These are phyloP conservation scores for Besnoitia besnoiti DNA, from an alignment of 169 alveolate genomes.

Conservation along the genomic window DNA sequence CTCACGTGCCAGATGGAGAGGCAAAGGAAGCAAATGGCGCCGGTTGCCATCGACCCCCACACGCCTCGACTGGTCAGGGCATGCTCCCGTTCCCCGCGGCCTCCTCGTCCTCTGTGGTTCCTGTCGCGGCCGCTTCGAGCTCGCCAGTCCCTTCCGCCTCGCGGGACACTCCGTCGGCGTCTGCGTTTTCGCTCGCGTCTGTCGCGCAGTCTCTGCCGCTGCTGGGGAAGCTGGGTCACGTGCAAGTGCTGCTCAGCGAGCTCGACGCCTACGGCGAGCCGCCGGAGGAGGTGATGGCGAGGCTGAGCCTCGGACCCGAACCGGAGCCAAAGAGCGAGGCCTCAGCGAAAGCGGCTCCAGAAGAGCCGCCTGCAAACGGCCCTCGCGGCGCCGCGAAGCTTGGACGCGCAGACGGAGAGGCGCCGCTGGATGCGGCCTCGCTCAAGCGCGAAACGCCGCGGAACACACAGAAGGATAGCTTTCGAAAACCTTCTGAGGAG, in stretches of 20 bases:
- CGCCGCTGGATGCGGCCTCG: no score
- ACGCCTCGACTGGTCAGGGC: neutral
- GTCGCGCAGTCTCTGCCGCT: neutral
- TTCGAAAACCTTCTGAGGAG: no score
- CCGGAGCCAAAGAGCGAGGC: neutral
- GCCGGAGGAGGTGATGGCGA: neutral
- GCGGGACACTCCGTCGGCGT: neutral
- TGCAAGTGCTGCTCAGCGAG: constrained; percentile 1
- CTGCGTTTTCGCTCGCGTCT: neutral
- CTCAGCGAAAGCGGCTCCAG: constrained; percentile 13
- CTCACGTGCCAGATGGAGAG: no score
- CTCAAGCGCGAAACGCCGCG: no score
- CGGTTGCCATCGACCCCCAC: neutral
- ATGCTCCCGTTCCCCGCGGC: neutral
- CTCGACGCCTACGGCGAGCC: neutral
- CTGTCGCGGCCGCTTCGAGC: neutral
- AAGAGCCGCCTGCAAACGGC: neutral
- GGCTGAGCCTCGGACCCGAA: neutral
- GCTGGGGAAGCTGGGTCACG: neutral
- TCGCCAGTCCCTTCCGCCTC: neutral
- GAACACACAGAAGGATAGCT: no score
- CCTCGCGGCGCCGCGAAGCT: no score
- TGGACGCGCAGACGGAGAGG: no score
- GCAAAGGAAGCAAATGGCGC: neutral
- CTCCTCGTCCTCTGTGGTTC: neutral